These are phyloP conservation scores for Keithomyces neogunnii DNA, from an alignment of 2,329 filamentous ascomycete genomes.

Conservation along the genomic window DNA sequence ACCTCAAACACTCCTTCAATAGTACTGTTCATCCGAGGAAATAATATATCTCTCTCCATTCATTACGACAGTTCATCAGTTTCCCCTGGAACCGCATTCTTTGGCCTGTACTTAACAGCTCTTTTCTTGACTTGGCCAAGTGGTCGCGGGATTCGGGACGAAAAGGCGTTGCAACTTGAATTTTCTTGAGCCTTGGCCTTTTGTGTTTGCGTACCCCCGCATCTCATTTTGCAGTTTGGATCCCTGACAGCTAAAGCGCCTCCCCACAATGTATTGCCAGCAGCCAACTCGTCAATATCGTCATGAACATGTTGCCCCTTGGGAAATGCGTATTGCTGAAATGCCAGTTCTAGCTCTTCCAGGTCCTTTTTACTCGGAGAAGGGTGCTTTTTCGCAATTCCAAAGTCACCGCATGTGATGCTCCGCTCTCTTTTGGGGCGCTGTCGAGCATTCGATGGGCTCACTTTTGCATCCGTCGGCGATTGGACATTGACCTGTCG, in stretches of 20 bases:
- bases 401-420: background rate
- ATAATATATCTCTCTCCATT: background rate
- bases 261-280: background rate
- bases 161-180: background rate
- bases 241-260: slow-evolving; percentile 16
- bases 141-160: background rate
- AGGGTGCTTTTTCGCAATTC: slow-evolving; percentile 33
- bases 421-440: slow-evolving; percentile 1
- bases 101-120: slow-evolving; percentile 1
- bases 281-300: slow-evolving; percentile 23
- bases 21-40: background rate
- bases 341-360: slow-evolving; percentile 26
- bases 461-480: background rate
- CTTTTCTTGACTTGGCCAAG: background rate
- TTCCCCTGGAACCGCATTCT: slow-evolving; percentile 1
- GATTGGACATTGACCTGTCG: slow-evolving; percentile 5
- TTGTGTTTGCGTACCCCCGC: background rate
- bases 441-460: background rate
- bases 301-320: slow-evolving; percentile 11
- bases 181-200: background rate
- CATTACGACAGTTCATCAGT: slow-evolving; percentile 5
- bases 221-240: slow-evolving; percentile 15
- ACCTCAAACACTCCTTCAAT: background rate
- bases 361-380: slow-evolving; percentile 34
- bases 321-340: slow-evolving; percentile 22